These are phyloP conservation scores for Mycena galericulata DNA, from an alignment of 768 basidiomycete species.

Conservation along the genomic window DNA sequence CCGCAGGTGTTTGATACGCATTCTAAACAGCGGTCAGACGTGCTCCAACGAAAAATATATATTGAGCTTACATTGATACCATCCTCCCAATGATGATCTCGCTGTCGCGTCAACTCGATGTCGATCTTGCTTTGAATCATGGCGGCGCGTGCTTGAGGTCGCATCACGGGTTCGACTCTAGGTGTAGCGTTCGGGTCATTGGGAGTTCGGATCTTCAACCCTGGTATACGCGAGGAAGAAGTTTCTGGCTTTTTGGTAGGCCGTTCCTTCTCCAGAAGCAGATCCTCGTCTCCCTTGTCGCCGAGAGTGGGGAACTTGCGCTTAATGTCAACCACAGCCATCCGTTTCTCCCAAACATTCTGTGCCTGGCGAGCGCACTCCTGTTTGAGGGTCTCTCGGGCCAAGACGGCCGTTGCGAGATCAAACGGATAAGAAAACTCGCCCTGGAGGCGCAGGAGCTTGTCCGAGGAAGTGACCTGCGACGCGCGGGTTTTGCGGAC, in stretches of 20 bases:
- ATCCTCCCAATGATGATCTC: conserved; percentile 93
- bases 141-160: conserved; percentile 75
- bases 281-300: conserved; percentile 77
- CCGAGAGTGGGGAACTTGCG: conserved; percentile 75
- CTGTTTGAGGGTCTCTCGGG: conserved; percentile 84
- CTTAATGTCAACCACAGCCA: conserved; percentile 83
- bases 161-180: conserved; percentile 65
- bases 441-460: conserved; percentile 82
- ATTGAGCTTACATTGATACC: conserved; percentile 74
- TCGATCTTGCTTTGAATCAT: conserved; percentile 76
- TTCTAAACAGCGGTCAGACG: conserved; percentile 55
- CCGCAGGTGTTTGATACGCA: conserved; percentile 75
- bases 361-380: conserved; percentile 68
- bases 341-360: conserved; percentile 83
- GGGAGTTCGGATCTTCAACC: conserved; percentile 66
- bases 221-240: conserved; percentile 60
- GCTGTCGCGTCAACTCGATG: conserved; percentile 68
- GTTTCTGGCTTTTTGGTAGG: conserved; percentile 62
- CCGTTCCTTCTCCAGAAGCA: conserved; percentile 60
- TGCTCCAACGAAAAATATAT: neutral
- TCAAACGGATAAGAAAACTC: conserved; percentile 83
- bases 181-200: conserved; percentile 50
- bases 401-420: conserved; percentile 75
- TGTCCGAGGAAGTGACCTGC: conserved; percentile 90
- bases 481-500: conserved; percentile 94